Evolutionary conservation across 1,284 basidiomycete species (phyloP), one percentile per base, ranked within the genome.

Genomic region (Cryptococcus sp.): DNA sequence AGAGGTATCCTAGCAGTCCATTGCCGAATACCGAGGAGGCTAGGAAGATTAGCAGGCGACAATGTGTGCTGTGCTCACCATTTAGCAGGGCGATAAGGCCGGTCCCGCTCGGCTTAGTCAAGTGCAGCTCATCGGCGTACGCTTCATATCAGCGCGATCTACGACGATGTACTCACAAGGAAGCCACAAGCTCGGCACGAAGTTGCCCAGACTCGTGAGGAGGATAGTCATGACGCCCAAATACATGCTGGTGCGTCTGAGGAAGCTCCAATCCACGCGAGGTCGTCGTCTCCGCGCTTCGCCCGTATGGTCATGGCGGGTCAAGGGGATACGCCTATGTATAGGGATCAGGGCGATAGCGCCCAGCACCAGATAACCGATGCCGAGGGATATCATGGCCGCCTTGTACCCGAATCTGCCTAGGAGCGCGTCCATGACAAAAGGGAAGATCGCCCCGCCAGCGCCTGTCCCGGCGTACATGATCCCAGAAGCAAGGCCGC

Each of bases 71-170:
- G 15, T 2, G 47, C 65, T 56, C 50, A 68, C 70, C 75, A 57
- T 80, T 80, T 69, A 79, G 70, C 42, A 78, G 64, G 3, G 76
- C 69, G 39, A 80, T 68, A 19, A 78, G 61, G 7, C 69, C 69
- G 4, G 75, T 76, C 1, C 79, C 78, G 35, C 70, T 67, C 0
- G 74, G 73, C 38, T 64, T 57, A 3, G 61, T 62, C 19, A 76
- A 53, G 20, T 67, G 66, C 16, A 78, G 40, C 42, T 74, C 72
- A 10, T 69, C 62, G 2, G 76, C 77, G 50, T 70, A 78, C 3
- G 73, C 71, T 69, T 27, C 20, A n/a, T 23, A 31, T 44, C 17
- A 15, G 27, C 31, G 8, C 13, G 31, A 15, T 23, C 11, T 42
- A 47, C 13, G 23, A 13, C 25, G 7, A 3, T 5, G 25, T n/a